Evolutionary conservation across 2,329 filamentous ascomycete species (phyloP).

Genomic region (Alternaria arborescens): DNA sequence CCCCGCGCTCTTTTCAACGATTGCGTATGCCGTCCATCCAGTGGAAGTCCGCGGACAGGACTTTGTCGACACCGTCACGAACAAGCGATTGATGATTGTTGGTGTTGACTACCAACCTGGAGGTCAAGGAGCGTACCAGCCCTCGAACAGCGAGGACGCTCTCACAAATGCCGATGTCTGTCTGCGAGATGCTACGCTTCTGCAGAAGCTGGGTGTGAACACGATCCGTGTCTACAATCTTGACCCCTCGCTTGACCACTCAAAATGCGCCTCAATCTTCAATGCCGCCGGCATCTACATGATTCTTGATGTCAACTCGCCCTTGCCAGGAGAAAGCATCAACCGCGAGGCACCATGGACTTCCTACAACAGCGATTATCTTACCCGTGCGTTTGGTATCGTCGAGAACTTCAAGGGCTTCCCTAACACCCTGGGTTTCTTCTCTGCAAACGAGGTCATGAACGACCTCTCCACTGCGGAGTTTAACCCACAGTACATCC

Average conservation of each 20-base stretch:
- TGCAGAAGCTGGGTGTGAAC: conserved; percentile 70
- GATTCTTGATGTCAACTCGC: conserved; percentile 71
- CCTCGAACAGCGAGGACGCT: conserved; percentile 60
- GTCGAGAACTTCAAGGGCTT: conserved; percentile 73
- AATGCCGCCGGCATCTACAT: conserved; percentile 72
- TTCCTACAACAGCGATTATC: conserved; percentile 65
- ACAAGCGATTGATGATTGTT: conserved; percentile 68
- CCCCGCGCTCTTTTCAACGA: conserved; percentile 49
- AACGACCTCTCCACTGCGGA: conserved; percentile 64
- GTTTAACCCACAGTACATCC: conserved; percentile 65
- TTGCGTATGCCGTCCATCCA: conserved; percentile 63
- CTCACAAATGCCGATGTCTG: conserved; percentile 66
- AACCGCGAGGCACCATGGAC: conserved; percentile 64
- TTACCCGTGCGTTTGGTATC: conserved; percentile 67
- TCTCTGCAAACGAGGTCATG: conserved; percentile 74
- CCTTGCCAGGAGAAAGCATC: conserved; percentile 63
- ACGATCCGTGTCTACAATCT: conserved; percentile 73
- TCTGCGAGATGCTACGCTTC: conserved; percentile 69
- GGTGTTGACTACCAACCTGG: conserved; percentile 70
- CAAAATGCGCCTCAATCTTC: conserved; percentile 70
- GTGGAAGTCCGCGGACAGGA: conserved; percentile 67
- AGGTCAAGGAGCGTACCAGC: conserved; percentile 66
- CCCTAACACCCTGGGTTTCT: conserved; percentile 72
- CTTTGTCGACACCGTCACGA: conserved; percentile 67
- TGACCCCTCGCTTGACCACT: conserved; percentile 66